Evolutionary conservation across 2,329 filamentous ascomycete species (phyloP), one percentile per base, ranked within the genome.

Genomic region (Microdochium bolleyi): DNA sequence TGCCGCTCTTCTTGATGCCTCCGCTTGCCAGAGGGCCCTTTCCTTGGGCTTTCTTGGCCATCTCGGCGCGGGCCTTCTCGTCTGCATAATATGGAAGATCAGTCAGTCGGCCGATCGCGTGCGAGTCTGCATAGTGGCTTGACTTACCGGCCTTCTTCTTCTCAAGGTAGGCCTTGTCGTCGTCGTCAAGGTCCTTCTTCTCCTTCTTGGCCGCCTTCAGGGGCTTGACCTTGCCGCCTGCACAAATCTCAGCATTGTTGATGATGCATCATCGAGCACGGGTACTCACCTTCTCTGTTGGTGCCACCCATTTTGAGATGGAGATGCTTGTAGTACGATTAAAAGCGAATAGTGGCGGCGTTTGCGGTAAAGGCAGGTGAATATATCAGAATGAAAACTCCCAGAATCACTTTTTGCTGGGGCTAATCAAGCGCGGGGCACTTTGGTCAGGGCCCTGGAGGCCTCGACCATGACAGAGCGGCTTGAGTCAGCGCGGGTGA

Each of bases 1-100:
- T 96, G 72, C 91, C 92, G 57, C 88, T 94, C 83, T 96, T 96
- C 85, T 96, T 96, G 78, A 97, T 96, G 57, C 90, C 91, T 74
- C 90, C 91, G 30, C 84, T 87, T 74, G 91, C 92, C 68, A 96
- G 69, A 37, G 92, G 92, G 2, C 92, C 92, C 76, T 95, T 95
- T 71, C 88, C 88, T 64, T 87, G 86, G 48, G 88, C 86, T 75
- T 89, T 88, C 56, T 84, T 79, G n/a, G 86, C 84, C 73, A 95
- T 68, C 10, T 91, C 89, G 75, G 95, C 92, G 72, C 84, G 87
- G 48, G 87, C 88, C 78, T 92, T 90, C 67, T 89, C 87, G 62
- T 92, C 89, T 88, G 62, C 60, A 30, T 44, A 16, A 37, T 32
- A 57, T 65, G 48, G 63, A 60, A 44, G 9, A 22, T 3, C 7